phyloP scores from a whole-genome alignment of 108 stramenopile genomes.

The Cyclotella sp. region DNA sequence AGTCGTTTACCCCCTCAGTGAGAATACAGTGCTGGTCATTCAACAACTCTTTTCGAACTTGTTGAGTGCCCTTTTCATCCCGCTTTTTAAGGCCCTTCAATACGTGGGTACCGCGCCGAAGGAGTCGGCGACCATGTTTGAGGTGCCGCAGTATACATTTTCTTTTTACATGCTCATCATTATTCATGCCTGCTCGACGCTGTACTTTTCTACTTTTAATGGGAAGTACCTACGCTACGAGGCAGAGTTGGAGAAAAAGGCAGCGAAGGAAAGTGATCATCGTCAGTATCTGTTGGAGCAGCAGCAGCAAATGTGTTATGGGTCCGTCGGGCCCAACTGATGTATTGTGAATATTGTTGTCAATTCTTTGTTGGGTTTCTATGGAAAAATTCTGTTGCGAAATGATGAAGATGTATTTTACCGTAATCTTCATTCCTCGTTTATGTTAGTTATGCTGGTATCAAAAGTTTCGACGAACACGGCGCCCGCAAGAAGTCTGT shows the following conservation, averaged over 20 bases:
- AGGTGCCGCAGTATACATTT: constrained; percentile 82
- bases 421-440: not conserved
- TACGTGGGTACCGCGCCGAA: constrained; percentile 61
- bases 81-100: constrained; percentile 82
- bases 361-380: not conserved
- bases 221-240: constrained; percentile 85
- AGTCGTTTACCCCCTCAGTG: constrained; percentile 86
- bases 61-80: constrained; percentile 87
- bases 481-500: not conserved
- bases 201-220: constrained; percentile 91
- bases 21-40: constrained; percentile 92
- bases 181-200: constrained; percentile 75
- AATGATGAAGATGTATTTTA: not conserved
- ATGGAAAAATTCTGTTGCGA: not conserved
- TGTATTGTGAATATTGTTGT: not conserved
- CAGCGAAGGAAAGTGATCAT: constrained; percentile 26
- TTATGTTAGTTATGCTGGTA: not conserved
- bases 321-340: constrained; percentile 14
- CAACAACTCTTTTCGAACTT: constrained; percentile 92
- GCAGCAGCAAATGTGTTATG: constrained; percentile 21
- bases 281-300: constrained; percentile 4
- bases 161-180: constrained; percentile 88
- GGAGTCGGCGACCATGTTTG: constrained; percentile 45
- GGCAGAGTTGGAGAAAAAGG: constrained; percentile 72
- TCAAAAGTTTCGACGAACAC: not conserved